Percentiles rank a stretch among this genome's conserved stretches.
Evolutionary conservation across 2,329 filamentous ascomycete genomes (phyloP).

Genomic region (Talaromyces piceae): DNA sequence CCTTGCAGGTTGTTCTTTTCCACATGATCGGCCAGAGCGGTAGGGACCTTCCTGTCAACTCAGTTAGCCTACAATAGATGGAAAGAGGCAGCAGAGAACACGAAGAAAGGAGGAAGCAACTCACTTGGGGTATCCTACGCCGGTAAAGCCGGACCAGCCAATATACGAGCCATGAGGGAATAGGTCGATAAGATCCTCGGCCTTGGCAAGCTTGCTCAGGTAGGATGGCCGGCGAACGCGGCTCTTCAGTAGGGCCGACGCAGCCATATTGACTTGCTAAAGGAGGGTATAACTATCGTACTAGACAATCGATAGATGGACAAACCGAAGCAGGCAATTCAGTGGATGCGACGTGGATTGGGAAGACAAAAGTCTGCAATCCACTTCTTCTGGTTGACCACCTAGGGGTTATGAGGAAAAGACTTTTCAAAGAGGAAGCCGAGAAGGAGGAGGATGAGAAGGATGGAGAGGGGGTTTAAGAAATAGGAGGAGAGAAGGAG

Average conservation of each 20-base stretch:
- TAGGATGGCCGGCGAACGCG: constrained; percentile 69
- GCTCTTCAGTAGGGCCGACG: constrained; percentile 67
- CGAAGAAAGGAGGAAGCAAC: constrained; percentile 21
- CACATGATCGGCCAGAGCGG: constrained; percentile 78
- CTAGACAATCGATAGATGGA: too few species aligned
- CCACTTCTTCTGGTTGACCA: too few species aligned
- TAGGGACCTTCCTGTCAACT: constrained; percentile 81
- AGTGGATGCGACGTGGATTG: too few species aligned
- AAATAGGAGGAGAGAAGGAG: background rate
- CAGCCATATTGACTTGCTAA: constrained; percentile 39
- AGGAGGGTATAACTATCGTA: background rate
- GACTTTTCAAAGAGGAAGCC: background rate
- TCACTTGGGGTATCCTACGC: constrained; percentile 81
- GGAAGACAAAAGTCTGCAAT: too few species aligned
- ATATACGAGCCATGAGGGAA: constrained; percentile 83
- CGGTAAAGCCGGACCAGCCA: constrained; percentile 87
- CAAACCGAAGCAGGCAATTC: background rate
- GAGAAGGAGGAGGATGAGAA: background rate
- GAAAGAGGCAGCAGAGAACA: too few species aligned
- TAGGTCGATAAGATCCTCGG: constrained; percentile 70
- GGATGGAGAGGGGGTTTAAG: background rate
- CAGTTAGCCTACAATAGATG: too few species aligned
- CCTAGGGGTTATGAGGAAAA: too few species aligned
- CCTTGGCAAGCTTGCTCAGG: constrained; percentile 69
- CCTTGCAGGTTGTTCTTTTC: constrained; percentile 80